Conservation (phyloP, 1,284 basidiomycete species). For the Ganoderma resinaceum region DNA sequence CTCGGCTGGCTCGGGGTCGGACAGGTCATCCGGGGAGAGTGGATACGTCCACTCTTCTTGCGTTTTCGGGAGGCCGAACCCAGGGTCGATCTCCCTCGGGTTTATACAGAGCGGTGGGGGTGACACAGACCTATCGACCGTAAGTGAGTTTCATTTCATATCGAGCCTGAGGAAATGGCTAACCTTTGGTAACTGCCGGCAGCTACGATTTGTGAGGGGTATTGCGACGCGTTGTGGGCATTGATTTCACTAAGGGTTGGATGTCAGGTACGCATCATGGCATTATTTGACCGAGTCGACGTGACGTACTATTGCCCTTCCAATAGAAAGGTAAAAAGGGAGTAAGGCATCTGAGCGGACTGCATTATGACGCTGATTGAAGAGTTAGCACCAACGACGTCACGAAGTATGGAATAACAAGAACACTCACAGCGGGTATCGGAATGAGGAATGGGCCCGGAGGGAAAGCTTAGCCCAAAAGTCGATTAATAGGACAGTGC, state of each 20-base stretch:
- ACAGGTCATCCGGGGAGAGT: not conserved
- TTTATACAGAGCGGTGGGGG: not conserved
- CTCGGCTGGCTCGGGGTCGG: not conserved
- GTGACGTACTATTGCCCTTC: not conserved
- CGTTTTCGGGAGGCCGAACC: not conserved
- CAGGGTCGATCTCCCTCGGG: slow-evolving; percentile 1
- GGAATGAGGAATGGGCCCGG: not conserved
- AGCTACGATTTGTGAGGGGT: not conserved
- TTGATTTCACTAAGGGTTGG: not conserved
- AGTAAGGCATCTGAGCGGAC: not conserved
- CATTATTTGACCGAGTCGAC: not conserved
- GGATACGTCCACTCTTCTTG: not conserved
- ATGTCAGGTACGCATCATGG: not conserved
- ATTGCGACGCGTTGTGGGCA: not conserved
- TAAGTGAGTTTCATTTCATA: not conserved
- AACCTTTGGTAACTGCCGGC: not conserved
- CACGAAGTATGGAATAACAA: not conserved
- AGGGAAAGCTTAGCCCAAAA: not conserved
- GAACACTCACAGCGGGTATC: not conserved
- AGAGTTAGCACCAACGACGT: not conserved
- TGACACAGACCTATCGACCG: not conserved
- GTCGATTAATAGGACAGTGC: not conserved
- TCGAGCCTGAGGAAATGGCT: not conserved
- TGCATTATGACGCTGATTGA: not conserved
- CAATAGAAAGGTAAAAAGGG: not conserved